Base-by-base conservation (phyloP, 2,329 filamentous ascomycete genomes). In the Aspergillus pseudonomiae region DNA sequence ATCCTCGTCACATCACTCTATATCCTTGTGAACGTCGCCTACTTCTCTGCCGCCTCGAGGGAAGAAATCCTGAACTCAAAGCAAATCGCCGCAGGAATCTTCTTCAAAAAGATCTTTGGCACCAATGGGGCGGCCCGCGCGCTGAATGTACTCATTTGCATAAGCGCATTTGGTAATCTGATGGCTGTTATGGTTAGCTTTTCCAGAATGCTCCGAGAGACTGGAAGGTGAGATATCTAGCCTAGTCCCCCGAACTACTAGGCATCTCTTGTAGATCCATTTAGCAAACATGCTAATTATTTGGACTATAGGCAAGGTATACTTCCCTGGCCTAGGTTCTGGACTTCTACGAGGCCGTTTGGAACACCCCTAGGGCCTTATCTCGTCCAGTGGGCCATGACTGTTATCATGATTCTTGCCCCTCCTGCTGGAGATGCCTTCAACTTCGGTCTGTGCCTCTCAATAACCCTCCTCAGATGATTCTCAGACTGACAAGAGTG, bases 371-470 rank as follows among this genome's bases (percentile, higher is more conserved):
- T 88, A 0, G 87, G 86, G 0, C 86, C 87, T 0, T 88, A 88
- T 64, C 59, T 82, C 2, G 66, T 89, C 4, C 86, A 87, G 70
- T 89, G 85, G 84, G 68, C 68, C 0, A 72, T 88, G 62, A 89
- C 87, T 0, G 71, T 86, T 2, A 68, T 89, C 52, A 87, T 89
- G 84, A 88, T 89, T 41, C 70, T 86, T 0, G 86, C 84, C 0
- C 83, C 86, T 0, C 86, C 88, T 0, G 85, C 86, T 0, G 87
- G 88, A 1, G 87, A 90, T 70, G 88, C 88, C 0, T 90, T 90
- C 72, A 84, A 85, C 63, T 89, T 89, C 67, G 78, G 84, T 82
- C 9, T 24, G 70, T 39, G 11, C 1, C 30, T 14, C 12, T 26
- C 36, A 10, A n/a, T 41, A 4, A 2, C 4, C 19, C 32, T 28